Conservation (phyloP, 1,139 yeast species). For the Barnettozyma hawaiiensis region DNA sequence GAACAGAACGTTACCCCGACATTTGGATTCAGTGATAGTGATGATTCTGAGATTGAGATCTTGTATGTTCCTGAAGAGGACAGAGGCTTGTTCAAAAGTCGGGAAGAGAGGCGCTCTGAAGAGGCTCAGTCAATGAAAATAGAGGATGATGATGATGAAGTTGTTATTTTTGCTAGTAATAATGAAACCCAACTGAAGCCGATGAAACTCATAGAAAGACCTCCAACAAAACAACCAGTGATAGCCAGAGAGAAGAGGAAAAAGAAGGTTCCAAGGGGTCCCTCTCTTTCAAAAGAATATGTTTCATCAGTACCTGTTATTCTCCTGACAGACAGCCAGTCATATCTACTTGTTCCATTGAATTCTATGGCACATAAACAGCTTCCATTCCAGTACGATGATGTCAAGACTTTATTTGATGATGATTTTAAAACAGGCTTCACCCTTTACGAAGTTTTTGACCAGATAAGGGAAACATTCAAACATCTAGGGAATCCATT, state of each 20-base stretch:
- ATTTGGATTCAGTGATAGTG: too few species aligned
- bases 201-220: background rate
- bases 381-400: constrained; percentile 13
- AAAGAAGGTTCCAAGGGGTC: background rate
- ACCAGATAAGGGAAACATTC: constrained; percentile 18
- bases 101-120: background rate
- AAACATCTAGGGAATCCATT: constrained; percentile 18
- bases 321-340: constrained; percentile 18
- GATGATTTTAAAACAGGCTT: constrained; percentile 14
- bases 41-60: background rate
- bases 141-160: background rate
- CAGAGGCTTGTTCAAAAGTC: background rate
- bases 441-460: constrained; percentile 14
- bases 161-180: background rate
- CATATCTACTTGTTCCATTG: constrained; percentile 21
- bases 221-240: background rate
- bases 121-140: background rate
- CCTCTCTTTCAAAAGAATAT: background rate
- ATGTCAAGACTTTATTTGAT: constrained; percentile 17
- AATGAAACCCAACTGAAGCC: background rate
- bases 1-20: too few species aligned
- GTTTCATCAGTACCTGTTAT: constrained; percentile 17
- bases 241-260: background rate
- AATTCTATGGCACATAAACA: constrained; percentile 1
- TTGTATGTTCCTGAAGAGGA: background rate